Percentiles rank a stretch among this genome's conserved stretches.
These are phyloP conservation scores for Polytrichum commune DNA, from an alignment of 225 moss, liverwort and hornwort genomes.

Conservation along the genomic window DNA sequence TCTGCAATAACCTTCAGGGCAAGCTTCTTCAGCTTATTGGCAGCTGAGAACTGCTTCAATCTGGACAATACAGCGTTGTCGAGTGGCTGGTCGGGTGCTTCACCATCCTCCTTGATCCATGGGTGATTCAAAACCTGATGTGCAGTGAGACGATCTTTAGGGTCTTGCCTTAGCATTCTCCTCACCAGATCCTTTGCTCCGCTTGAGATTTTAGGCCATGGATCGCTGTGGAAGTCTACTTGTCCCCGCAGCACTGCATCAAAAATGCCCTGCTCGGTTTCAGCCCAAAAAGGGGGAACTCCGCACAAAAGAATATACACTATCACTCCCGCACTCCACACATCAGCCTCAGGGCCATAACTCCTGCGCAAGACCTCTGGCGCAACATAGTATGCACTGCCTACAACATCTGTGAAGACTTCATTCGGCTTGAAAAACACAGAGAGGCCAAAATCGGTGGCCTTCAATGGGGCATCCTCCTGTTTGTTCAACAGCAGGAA, in stretches of 20 bases:
- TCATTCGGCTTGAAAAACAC: conserved; percentile 51
- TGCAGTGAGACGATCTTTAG: conserved; percentile 35
- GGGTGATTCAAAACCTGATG: conserved; percentile 64
- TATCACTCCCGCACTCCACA: conserved; percentile 59
- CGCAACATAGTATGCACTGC: conserved; percentile 53
- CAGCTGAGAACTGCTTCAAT: conserved; percentile 86
- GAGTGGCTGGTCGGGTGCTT: conserved; percentile 77
- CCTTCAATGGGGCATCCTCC: conserved; percentile 45
- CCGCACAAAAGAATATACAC: conserved; percentile 53
- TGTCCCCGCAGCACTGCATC: conserved; percentile 47
- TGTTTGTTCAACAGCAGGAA: conserved; percentile 43
- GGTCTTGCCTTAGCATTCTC: conserved; percentile 41
- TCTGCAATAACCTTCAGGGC: conserved; percentile 89
- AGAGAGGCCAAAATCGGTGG: conserved; percentile 52
- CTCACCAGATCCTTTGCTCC: conserved; percentile 47
- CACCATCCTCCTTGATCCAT: conserved; percentile 86
- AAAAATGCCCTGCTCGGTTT: conserved; percentile 52
- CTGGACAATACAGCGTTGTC: conserved; percentile 84
- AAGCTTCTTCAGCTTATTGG: conserved; percentile 94
- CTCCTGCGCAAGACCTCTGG: conserved; percentile 46
- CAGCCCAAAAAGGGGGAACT: conserved; percentile 57
- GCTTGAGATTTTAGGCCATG: conserved; percentile 44
- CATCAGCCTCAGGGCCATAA: conserved; percentile 55
- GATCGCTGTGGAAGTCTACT: conserved; percentile 34
- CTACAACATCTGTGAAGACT: conserved; percentile 42